Conservation (phyloP, 2,329 filamentous ascomycete genomes). For the Mycosphaerella sp. region DNA sequence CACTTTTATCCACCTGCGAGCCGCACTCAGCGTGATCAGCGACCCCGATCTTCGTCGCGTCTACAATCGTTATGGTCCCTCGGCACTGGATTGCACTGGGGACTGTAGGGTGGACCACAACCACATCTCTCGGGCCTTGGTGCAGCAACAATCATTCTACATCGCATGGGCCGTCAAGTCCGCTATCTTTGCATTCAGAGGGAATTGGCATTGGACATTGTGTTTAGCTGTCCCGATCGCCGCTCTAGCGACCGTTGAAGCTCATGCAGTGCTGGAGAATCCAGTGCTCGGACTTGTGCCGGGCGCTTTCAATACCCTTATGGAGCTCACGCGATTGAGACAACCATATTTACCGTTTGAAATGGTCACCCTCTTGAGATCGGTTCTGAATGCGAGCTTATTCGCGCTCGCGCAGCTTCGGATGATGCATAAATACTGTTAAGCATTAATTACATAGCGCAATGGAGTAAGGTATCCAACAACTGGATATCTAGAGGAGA, state of each 20-base stretch:
- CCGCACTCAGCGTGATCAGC: not conserved
- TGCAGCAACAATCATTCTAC: not conserved
- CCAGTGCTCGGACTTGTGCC: too few species aligned
- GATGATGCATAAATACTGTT: too few species aligned
- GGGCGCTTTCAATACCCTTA: too few species aligned
- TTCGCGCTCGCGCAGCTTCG: too few species aligned
- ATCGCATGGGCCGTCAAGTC: not conserved
- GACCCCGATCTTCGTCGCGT: not conserved
- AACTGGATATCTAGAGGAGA: too few species aligned
- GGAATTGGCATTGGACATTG: not conserved
- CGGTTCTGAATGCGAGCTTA: too few species aligned
- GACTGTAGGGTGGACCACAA: not conserved
- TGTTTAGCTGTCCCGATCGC: not conserved
- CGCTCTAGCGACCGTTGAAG: not conserved
- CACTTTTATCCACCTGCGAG: not conserved
- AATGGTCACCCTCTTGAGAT: too few species aligned
- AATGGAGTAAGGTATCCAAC: too few species aligned
- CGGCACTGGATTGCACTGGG: not conserved
- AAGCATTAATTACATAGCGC: too few species aligned
- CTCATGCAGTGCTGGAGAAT: too few species aligned
- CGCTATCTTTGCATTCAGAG: not conserved
- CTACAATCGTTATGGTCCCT: not conserved
- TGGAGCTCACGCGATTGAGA: too few species aligned
- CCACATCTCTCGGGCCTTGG: not conserved
- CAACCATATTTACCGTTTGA: too few species aligned